Conservation (phyloP, 768 basidiomycete species). For the Mycena amicta region DNA sequence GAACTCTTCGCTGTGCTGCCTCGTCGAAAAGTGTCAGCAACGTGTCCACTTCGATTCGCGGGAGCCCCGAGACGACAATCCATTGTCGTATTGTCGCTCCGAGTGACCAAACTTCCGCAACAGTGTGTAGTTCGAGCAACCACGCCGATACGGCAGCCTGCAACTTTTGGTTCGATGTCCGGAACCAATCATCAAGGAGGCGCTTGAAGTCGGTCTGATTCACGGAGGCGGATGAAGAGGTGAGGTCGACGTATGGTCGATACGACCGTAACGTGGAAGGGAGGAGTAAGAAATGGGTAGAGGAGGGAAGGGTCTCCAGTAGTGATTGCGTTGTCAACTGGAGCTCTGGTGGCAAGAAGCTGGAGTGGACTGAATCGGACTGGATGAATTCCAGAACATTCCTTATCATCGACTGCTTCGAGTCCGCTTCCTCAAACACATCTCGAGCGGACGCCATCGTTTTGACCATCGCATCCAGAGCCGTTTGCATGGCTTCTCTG, state of each 20-base stretch:
- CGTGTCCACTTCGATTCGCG: conserved; percentile 45
- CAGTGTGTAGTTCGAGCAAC: conserved; percentile 59
- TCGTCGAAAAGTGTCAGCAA: conserved; percentile 54
- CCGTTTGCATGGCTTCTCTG: conserved; percentile 51
- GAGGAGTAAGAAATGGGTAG: conserved; percentile 78
- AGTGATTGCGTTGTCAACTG: conserved; percentile 68
- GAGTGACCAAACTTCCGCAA: conserved; percentile 75
- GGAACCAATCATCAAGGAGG: conserved; percentile 68
- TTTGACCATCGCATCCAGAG: conserved; percentile 56
- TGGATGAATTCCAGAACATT: conserved; percentile 66
- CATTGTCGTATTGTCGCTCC: conserved; percentile 53
- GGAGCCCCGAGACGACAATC: conserved; percentile 48
- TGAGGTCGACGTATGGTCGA: conserved; percentile 81
- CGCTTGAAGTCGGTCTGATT: conserved; percentile 44
- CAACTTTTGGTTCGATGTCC: conserved; percentile 49
- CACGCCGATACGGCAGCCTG: conserved; percentile 51
- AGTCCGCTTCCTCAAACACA: conserved; percentile 51
- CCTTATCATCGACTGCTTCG: conserved; percentile 51
- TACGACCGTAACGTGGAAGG: conserved; percentile 73
- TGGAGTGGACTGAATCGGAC: conserved; percentile 40
- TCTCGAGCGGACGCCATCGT: conserved; percentile 60
- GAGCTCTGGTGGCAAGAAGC: conserved; percentile 50
- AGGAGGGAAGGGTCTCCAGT: conserved; percentile 75
- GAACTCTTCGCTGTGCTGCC: conserved; percentile 54
- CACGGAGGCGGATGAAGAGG: conserved; percentile 57